Evolutionary conservation across 148 eudicot species (phyloP), one percentile per base, ranked within the genome.

Genomic region (Rhododendron griersonianum): DNA sequence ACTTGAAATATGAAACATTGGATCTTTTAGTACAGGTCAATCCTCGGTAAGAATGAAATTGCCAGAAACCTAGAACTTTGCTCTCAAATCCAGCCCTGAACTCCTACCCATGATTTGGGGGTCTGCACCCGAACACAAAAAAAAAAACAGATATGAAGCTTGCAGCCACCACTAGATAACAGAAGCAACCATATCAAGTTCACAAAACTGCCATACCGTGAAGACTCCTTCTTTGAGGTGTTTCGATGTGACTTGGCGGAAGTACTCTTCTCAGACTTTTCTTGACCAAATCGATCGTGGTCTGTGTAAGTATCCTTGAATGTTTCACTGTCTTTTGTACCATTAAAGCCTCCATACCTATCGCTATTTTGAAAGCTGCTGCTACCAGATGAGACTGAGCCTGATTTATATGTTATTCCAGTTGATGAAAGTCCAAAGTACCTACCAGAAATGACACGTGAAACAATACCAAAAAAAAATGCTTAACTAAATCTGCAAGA

Each of bases 391-490:
- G 96, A 89, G 84, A 94, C 91, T 89, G 95, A 87, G 86, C 98
- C 90, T 37, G 98, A 92, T 89, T 94, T 97, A 89, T 88, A 94
- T 13, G 98, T 85, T 50, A 94, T 88, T 76, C 98, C 98, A 39
- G 98, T 84, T 51, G 99, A 97, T 84, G 99, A 95, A 87, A 97
- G 95, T 74, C 99, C 99, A 88, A 95, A 86, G 80, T 97, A 97
- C 92, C 99, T 97, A 81, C 45, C 84, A 71, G 39, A 84, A 81
- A 80, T 69, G 55, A 84, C 81, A 87, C 6, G 50, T 51, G 81
- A 87, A 87, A 48, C 53, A 37, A 53, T 45, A 19, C 77, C 88
- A 85, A 55, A 28, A 50, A 44, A 15, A 51, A 51, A 83, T 50
- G 45, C 83, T 33, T 35, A 83, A 39, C 55, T 83, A 48, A 83